These are phyloP conservation scores for Ligustrum vulgare DNA, from an alignment of 257 asterid species.

Conservation along the genomic window DNA sequence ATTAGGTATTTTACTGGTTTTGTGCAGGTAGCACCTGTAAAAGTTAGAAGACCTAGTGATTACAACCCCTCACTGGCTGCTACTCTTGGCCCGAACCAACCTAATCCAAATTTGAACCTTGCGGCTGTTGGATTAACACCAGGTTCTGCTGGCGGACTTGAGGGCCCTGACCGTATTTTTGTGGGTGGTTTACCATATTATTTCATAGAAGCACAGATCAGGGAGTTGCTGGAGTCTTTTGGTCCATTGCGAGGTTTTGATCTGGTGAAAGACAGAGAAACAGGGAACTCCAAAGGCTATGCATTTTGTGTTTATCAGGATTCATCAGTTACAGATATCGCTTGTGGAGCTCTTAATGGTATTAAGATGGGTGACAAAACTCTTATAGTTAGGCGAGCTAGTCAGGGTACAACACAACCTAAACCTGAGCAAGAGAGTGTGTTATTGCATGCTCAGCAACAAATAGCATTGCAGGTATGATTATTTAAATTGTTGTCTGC, in stretches of 20 bases:
- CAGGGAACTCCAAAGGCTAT: slow-evolving; percentile 98
- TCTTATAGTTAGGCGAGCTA: slow-evolving; percentile 94
- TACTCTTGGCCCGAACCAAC: slow-evolving; percentile 97
- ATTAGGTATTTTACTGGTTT: neutral
- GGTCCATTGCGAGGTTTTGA: slow-evolving; percentile 92
- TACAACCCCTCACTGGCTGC: slow-evolving; percentile 96
- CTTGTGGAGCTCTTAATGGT: slow-evolving; percentile 98
- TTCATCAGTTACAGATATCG: slow-evolving; percentile 88
- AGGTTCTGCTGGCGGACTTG: slow-evolving; percentile 92
- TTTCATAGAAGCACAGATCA: slow-evolving; percentile 86
- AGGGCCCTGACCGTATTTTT: slow-evolving; percentile 94
- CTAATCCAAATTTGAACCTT: slow-evolving; percentile 82
- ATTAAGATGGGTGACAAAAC: slow-evolving; percentile 98
- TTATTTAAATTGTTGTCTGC: slow-evolving; percentile 2
- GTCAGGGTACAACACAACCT: slow-evolving; percentile 79
- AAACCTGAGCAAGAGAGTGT: slow-evolving; percentile 97
- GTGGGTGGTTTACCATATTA: slow-evolving; percentile 96
- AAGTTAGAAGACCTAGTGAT: slow-evolving; percentile 97
- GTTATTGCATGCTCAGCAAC: slow-evolving; percentile 90
- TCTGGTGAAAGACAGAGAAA: slow-evolving; percentile 95
- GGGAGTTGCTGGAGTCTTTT: slow-evolving; percentile 96
- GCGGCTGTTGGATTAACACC: slow-evolving; percentile 91
- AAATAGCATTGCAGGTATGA: slow-evolving; percentile 82
- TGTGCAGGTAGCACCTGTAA: slow-evolving; percentile 91
- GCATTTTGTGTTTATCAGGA: slow-evolving; percentile 96